Conservation (phyloP, 345 rosid species). For the Eutrema yunnanense region DNA sequence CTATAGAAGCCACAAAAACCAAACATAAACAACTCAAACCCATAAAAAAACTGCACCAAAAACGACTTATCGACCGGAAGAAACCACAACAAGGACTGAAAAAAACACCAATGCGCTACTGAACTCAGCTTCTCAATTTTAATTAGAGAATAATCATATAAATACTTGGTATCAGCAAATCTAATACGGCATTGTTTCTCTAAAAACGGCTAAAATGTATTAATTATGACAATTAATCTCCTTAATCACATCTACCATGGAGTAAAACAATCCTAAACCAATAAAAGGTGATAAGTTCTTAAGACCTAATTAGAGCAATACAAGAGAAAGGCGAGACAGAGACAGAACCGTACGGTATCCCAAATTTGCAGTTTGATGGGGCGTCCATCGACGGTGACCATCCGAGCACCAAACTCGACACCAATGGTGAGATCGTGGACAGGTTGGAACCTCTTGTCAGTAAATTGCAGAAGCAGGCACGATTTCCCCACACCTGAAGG, state of each 20-base stretch:
- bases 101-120: neutral
- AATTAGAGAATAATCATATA: too few relatives aligned
- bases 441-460: constrained; percentile 70
- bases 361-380: constrained; percentile 65
- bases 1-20: neutral
- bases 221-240: neutral
- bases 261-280: too few relatives aligned
- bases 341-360: constrained; percentile 47
- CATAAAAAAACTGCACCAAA: neutral
- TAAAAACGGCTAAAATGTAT: neutral
- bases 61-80: neutral
- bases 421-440: constrained; percentile 76
- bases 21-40: neutral
- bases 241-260: too few relatives aligned
- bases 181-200: neutral
- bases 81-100: neutral
- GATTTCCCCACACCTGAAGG: constrained; percentile 60
- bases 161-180: too few relatives aligned
- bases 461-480: constrained; percentile 59
- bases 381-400: constrained; percentile 58
- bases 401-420: constrained; percentile 68
- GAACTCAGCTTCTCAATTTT: neutral
- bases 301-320: neutral
- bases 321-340: neutral
- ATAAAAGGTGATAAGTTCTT: too few relatives aligned